phyloP scores from a whole-genome alignment of 306 rosid species.

The Mucuna pruriens region DNA sequence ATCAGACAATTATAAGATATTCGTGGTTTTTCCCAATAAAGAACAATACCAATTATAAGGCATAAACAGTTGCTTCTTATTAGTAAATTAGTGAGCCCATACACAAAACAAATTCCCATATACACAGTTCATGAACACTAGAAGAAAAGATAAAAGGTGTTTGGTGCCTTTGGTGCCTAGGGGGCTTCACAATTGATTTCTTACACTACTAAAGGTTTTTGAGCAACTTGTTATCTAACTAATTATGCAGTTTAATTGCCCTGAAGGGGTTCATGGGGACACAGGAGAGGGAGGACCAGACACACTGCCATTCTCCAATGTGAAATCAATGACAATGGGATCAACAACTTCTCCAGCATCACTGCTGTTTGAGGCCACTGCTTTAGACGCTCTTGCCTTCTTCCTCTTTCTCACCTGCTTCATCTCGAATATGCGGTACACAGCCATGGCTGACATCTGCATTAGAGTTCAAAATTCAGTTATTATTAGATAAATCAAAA shows the following conservation, averaged over 20 bases:
- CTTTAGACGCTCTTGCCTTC: not conserved
- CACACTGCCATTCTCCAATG: not conserved
- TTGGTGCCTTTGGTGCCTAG: not conserved
- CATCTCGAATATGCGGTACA: slow-evolving; percentile 49
- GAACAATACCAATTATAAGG: not conserved
- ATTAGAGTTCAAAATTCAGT: not conserved
- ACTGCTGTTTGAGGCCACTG: not conserved
- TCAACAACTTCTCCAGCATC: not conserved
- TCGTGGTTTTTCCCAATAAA: too few relatives aligned
- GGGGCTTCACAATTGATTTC: slow-evolving; percentile 8
- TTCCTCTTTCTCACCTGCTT: not conserved
- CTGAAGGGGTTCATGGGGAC: slow-evolving; percentile 34
- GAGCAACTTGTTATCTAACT: slow-evolving; percentile 40
- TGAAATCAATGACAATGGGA: slow-evolving; percentile 36
- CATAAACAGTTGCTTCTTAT: slow-evolving; percentile 29
- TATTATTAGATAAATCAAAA: not conserved
- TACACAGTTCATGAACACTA: slow-evolving; percentile 14
- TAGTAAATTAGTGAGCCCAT: slow-evolving; percentile 13
- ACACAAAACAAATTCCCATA: slow-evolving; percentile 3
- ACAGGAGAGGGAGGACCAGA: slow-evolving; percentile 35
- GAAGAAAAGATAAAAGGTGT: slow-evolving; percentile 9
- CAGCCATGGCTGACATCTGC: slow-evolving; percentile 52
- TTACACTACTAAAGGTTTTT: not conserved
- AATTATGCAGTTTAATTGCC: slow-evolving; percentile 30
- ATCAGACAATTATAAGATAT: too few relatives aligned